Percentiles rank a stretch among this genome's conserved stretches.
Evolutionary conservation across 2,329 filamentous ascomycete genomes (phyloP).

Genomic region (Elsinoe arachidis): DNA sequence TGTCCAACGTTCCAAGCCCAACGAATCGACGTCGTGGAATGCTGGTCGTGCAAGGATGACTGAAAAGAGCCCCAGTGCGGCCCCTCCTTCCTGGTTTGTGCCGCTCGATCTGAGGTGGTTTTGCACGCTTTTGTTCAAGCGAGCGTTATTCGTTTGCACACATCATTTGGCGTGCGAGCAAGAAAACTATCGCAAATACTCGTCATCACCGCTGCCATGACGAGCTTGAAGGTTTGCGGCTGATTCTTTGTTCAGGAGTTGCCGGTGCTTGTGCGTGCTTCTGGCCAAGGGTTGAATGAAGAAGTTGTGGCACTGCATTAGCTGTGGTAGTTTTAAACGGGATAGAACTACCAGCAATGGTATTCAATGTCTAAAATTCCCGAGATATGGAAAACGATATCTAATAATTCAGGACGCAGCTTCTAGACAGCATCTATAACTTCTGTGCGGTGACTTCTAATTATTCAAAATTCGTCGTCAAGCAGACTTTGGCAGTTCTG

Average conservation of each 20-base stretch:
- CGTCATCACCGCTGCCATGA: neutral
- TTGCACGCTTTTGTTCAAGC: neutral
- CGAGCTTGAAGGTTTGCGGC: neutral
- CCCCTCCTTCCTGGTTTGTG: constrained; percentile 1
- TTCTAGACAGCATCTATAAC: too few relatives aligned
- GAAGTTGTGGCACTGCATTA: too few relatives aligned
- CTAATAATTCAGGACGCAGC: too few relatives aligned
- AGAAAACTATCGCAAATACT: neutral
- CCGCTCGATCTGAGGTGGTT: constrained; percentile 3
- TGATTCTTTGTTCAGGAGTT: neutral
- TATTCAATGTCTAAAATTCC: neutral
- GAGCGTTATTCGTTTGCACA: constrained; percentile 2
- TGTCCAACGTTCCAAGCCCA: neutral
- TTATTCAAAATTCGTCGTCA: too few relatives aligned
- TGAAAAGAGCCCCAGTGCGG: neutral
- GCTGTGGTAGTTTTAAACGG: too few relatives aligned
- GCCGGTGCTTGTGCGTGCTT: neutral
- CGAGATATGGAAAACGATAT: too few relatives aligned
- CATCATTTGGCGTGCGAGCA: neutral
- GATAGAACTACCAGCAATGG: neutral
- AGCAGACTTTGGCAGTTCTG: too few relatives aligned
- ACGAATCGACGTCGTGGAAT: constrained; percentile 1
- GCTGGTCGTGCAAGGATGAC: constrained; percentile 2
- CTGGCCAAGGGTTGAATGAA: too few relatives aligned
- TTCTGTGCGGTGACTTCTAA: too few relatives aligned